These are phyloP conservation scores for Quercus engelmannii DNA, from an alignment of 306 rosid species.

Conservation along the genomic window DNA sequence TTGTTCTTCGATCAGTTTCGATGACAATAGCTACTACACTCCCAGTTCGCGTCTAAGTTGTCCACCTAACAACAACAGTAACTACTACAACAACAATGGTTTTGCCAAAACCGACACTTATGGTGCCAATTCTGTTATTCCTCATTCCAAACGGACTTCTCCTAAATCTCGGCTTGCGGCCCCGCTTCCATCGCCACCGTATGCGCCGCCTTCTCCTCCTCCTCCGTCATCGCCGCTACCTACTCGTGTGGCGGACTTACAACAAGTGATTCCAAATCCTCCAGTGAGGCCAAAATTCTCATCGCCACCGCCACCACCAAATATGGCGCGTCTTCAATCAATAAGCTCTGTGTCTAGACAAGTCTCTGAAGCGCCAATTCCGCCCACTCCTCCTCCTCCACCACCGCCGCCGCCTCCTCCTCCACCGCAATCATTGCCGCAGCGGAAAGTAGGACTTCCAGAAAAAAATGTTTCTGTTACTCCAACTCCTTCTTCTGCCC, in stretches of 20 bases:
- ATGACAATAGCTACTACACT: constrained; percentile 52
- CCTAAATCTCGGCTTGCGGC: constrained; percentile 62
- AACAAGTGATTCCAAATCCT: constrained; percentile 17
- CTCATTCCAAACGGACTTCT: constrained; percentile 70
- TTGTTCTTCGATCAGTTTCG: constrained; percentile 54
- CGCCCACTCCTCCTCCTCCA: constrained; percentile 30
- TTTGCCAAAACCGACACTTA: too few relatives aligned
- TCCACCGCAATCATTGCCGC: constrained; percentile 11
- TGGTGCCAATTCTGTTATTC: constrained; percentile 25
- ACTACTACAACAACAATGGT: too few relatives aligned
- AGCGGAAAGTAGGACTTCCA: constrained; percentile 22
- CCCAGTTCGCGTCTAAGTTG: constrained; percentile 66
- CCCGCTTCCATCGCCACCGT: constrained; percentile 43
- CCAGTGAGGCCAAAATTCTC: constrained; percentile 59
- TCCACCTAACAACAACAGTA: constrained; percentile 29
- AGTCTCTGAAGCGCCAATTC: constrained; percentile 17
- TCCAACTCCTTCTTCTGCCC: constrained; percentile 18
- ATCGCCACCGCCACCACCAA: constrained; percentile 64
- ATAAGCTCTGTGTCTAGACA: constrained; percentile 25
- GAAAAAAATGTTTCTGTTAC: constrained; percentile 23
- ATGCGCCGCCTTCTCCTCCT: constrained; percentile 34
- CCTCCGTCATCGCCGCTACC: constrained; percentile 19
- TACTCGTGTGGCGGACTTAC: background rate
- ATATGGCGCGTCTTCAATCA: constrained; percentile 56
- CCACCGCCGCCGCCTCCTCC: constrained; percentile 35